Evolutionary conservation across 306 rosid species (phyloP).

Genomic region (Psophocarpus tetragonolobus): DNA sequence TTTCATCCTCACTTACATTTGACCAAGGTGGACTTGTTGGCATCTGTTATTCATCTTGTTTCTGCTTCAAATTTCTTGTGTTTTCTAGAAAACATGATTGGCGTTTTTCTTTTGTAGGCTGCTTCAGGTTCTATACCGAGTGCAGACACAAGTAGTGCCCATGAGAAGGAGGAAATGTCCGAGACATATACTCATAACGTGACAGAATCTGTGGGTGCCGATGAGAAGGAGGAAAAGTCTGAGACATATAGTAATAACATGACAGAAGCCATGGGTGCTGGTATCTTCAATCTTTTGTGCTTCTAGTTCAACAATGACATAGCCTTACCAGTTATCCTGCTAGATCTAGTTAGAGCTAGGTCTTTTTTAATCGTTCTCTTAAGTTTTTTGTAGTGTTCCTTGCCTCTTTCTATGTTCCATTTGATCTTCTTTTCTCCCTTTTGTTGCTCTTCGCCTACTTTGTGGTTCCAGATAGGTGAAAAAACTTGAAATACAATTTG

Average conservation of each 20-base stretch:
- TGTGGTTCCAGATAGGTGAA: conserved; percentile 17
- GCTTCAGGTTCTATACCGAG: conserved; percentile 68
- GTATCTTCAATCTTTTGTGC: conserved; percentile 51
- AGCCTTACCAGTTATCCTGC: not conserved
- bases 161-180: conserved; percentile 67
- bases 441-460: conserved; percentile 8
- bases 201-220: conserved; percentile 90
- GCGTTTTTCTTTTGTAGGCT: conserved; percentile 54
- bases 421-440: conserved; percentile 9
- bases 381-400: not conserved
- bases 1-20: not conserved
- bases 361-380: conserved; percentile 3
- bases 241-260: conserved; percentile 73
- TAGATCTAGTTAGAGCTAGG: not conserved
- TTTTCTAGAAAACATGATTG: conserved; percentile 13
- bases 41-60: not conserved
- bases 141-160: conserved; percentile 56
- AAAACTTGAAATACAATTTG: conserved; percentile 2
- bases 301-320: conserved; percentile 6
- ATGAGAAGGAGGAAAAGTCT: conserved; percentile 67
- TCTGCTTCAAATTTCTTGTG: conserved; percentile 1
- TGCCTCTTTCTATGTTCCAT: not conserved
- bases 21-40: not conserved
- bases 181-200: conserved; percentile 72
- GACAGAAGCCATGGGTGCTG: conserved; percentile 99